Base-by-base conservation (phyloP, 1,284 basidiomycete species). In the Hemileia vastatrix region DNA sequence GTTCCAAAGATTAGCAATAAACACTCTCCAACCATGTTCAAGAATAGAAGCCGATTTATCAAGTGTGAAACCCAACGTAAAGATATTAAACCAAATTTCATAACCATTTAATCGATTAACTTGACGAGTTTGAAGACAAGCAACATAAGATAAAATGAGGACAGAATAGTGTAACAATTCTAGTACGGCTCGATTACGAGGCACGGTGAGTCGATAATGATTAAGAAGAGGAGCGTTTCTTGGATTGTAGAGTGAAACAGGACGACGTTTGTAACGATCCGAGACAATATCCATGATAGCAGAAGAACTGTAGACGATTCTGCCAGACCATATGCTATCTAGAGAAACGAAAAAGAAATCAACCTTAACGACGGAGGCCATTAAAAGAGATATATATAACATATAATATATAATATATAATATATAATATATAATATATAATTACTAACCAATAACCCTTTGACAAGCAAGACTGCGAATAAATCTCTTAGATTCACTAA, bases 201-300 rank as follows among this genome's bases (percentile, higher is more conserved):
- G 77, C 3, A 77, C 77, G 27, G 70, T 67, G 3, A 78, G 70
- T 1, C 77, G 71, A 40, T 77, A 72, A 58, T 78, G 77, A 63
- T 78, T 76, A 21, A 78, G 70, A n/a, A 78, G 44, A 3, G 77
- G 77, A 0, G 77, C 76, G 52, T 73, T 71, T 52, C 66, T 61
- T 8, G 75, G 71, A 55, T 77, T 72, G 68, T 78, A 78, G 23
- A 78, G 69, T 63, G 70, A 70, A 49, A 78, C 73, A 6, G 76
- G 72, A 50, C 76, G 70, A 45, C 70, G 69, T 67, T 78, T 78
- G 70, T 77, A 78, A 52, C 72, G 72, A 59, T 78, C 77, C n/a
- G 71, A 71, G 21, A 75, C 56, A 32, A 75, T 65, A 47, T 75
- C 67, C 40, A 71, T 60, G 57, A 72, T 69, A 48, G 63, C 63